Base-by-base conservation (phyloP, 371 early-diverging fungal genomes). In the Mucor sp. region DNA sequence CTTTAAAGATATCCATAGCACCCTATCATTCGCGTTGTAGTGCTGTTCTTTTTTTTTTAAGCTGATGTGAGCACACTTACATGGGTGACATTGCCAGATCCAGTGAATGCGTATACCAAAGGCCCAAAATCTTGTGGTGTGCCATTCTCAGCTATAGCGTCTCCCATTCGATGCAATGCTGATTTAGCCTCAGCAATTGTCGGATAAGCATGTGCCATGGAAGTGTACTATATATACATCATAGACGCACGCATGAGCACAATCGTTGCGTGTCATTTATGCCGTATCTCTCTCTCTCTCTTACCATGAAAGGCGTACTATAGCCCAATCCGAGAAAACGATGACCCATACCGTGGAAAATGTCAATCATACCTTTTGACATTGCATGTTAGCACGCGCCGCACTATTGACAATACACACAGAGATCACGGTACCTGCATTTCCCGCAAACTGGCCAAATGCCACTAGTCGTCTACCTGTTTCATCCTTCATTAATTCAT, bases 361-460 rank as follows among this genome's bases (percentile, higher is more conserved):
- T 86, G 69, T 99, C 97, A 61, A 99, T 88, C 92, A 96, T 94
- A 15, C 91, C 90, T 87, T 59, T 27, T 11, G 14, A 12, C 5
- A 5, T 44, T 76, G 15, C 17, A n/a, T 21, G 19, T 37, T 30
- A 6, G 56, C 19, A 12, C 25, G n/a, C 48, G 30, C 8, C 8
- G 33, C 33, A 33, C 33, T 30, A 47, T 8, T n/a, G n/a, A n/a
- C n/a, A n/a, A 6, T 14, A 48, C 21, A 48, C 37, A 37, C 37
- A 37, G 4, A 3, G 12, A 50, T 12, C 4, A 28, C 14, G 8
- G 12, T 58, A 80, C 96, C 97, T n/a, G 98, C 97, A 67, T 95
- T 95, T 5, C 99, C 99, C 5, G 99, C 99, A 75, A 93, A 94
- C 57, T 86, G 85, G 48, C 97, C 96, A 82, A 99, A 99, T 33